Base-by-base conservation (phyloP, 2,329 filamentous ascomycete genomes). In the Cryphonectria naterciae region DNA sequence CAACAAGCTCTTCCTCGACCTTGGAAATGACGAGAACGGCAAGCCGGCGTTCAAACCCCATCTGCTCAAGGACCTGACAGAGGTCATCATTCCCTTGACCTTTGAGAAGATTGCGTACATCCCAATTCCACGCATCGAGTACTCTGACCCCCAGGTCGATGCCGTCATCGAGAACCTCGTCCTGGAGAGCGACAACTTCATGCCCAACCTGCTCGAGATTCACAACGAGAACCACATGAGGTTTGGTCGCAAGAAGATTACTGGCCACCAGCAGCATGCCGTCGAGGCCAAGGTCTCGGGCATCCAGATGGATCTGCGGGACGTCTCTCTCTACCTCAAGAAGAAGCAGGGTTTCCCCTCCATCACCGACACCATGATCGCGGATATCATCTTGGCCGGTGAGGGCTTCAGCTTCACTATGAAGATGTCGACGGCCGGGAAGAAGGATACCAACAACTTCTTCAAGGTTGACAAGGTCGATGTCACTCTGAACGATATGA, bases 161-260 rank as follows among this genome's bases (percentile, higher is more conserved):
- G 92, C 92, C 65, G 88, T 98, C 65, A 88, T 99, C 61, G 96
- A 99, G 85, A 99, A 99, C 81, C 85, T 99, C 15, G 92, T 98
- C 62, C 88, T 99, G 67, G 96, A 99, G 84, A 95, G 93, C 75
- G 95, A 98, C 85, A 99, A 99, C 83, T 90, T 99, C 76, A 94
- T 95, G 83, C 96, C 96, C 74, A 99, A 99, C 77, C 87, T 95
- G 6, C 81, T 97, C 54, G 95, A 99, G 81, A 87, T 98, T 73
- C 89, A 91, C 71, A 96, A 90, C 79, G 95, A 98, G 83, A 96
- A 98, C 85, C 97, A 96, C 85, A 94, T 95, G 88, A 91, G 93
- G 75, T 97, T 93, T 91, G 96, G 95, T 52, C 94, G 96, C 79
- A 98, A 97, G 90, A 91, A 91, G 80, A 87, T 94, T 76, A 85